Base-by-base conservation (phyloP, 1,139 yeast genomes). In the Lodderomyces margitis region DNA sequence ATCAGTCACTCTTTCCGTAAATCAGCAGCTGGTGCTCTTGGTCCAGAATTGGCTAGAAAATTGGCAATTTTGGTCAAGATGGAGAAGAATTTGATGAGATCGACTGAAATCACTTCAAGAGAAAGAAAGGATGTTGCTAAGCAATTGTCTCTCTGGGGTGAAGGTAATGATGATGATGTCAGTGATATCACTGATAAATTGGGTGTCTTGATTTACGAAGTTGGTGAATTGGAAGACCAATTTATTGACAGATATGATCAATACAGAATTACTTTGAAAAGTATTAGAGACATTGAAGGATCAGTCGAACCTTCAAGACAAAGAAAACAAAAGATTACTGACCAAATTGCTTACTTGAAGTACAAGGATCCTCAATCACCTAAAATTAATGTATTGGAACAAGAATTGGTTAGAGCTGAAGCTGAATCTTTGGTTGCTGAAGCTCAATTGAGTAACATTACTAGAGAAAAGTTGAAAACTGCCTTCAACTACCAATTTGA, bases 391-490 rank as follows among this genome's bases (percentile, higher is more conserved):
- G 87, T 85, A 47, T 76, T 85, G 62, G 95, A 87, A 68, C 95
- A 87, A 68, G 94, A 86, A 64, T 74, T 86, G 61, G 95, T 87
- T 46, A 79, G 95, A 69, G 94, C 94, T 37, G 95, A 87, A 68
- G 95, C 95, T 45, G 95, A 87, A 67, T 83, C 91, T 41, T 75
- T 86, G 55, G 95, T 87, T 58, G 95, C 95, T 41, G 95, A 86
- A 70, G 94, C 95, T 39, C 95, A 87, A 70, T 76, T 87, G 61
- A 83, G 91, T 40, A 86, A 86, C 66, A 85, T 86, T 56, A 86
- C 95, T 51, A 80, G 95, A 70, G 94, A 86, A 68, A 84, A 85
- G 68, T 76, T 87, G 60, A 85, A 85, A 76, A 85, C 89, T 52
- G 88, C 94, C 44, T 86, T 81, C 72, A 78, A 83, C 67, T 84